These are phyloP conservation scores for Phoma sp. DNA, from an alignment of 2,329 filamentous ascomycete genomes.

Conservation along the genomic window DNA sequence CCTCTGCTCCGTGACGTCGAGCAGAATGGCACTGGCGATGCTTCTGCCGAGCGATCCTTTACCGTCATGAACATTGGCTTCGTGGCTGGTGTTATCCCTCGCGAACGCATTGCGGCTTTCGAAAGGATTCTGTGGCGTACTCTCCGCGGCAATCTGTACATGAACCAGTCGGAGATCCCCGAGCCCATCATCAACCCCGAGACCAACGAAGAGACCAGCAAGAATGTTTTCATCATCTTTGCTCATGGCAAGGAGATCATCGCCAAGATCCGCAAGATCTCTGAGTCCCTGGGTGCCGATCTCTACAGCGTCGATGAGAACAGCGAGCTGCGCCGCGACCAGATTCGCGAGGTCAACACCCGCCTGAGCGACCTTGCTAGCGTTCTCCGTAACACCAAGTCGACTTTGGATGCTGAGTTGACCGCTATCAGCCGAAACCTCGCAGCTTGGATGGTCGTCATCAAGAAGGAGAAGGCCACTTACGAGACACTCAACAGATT, in stretches of 20 bases:
- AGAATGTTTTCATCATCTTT: constrained; percentile 99
- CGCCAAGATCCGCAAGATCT: constrained; percentile 98
- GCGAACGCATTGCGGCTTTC: constrained; percentile 91
- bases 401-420: constrained; percentile 89
- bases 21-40: constrained; percentile 73
- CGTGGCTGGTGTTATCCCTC: constrained; percentile 91
- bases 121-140: constrained; percentile 98
- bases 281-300: constrained; percentile 93
- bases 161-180: constrained; percentile 99
- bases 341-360: constrained; percentile 96
- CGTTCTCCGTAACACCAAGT: constrained; percentile 93
- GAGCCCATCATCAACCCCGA: constrained; percentile 90
- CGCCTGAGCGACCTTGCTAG: constrained; percentile 89
- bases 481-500: constrained; percentile 96
- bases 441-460: constrained; percentile 95
- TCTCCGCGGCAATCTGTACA: constrained; percentile 95
- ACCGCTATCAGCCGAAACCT: constrained; percentile 91
- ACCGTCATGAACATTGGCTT: constrained; percentile 99
- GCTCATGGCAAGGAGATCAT: constrained; percentile 98
- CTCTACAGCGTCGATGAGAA: constrained; percentile 98
- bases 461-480: constrained; percentile 98
- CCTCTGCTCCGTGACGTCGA: constrained; percentile 93
- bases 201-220: constrained; percentile 89
- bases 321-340: constrained; percentile 90
- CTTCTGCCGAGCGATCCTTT: constrained; percentile 80